These are phyloP conservation scores for Russula brevipes DNA, from an alignment of 768 basidiomycete species.

Conservation along the genomic window DNA sequence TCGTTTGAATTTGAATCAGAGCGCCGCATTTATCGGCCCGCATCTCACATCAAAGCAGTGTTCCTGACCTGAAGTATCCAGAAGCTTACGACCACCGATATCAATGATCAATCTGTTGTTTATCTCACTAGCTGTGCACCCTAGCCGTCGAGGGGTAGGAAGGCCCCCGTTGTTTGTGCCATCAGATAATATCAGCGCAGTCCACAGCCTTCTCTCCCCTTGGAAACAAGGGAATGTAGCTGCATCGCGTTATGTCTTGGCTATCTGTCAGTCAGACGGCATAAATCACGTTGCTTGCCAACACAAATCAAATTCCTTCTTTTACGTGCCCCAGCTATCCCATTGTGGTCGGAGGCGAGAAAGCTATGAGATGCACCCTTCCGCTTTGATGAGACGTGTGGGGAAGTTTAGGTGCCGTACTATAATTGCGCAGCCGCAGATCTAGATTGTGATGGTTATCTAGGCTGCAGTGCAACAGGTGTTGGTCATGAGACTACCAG, in stretches of 20 bases:
- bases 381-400: no score
- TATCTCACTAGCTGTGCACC: background rate
- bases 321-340: background rate
- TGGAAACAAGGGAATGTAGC: background rate
- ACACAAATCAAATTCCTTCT: background rate
- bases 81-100: background rate
- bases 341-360: background rate
- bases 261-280: background rate
- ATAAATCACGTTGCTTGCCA: constrained; percentile 8
- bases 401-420: no score
- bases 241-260: background rate
- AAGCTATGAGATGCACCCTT: no score
- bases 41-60: background rate
- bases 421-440: no score
- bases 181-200: background rate
- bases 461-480: no score
- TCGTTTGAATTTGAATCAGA: background rate
- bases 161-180: background rate
- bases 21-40: background rate
- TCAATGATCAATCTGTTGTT: background rate
- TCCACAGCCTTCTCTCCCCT: background rate
- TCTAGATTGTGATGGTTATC: no score
- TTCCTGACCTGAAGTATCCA: background rate
- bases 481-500: no score
- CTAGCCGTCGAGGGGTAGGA: background rate